A percentile compares a stretch with the other conserved stretches of the same genome.
phyloP scores from a whole-genome alignment of 2,329 filamentous ascomycete genomes.

The Lasiodiplodia theobromae region DNA sequence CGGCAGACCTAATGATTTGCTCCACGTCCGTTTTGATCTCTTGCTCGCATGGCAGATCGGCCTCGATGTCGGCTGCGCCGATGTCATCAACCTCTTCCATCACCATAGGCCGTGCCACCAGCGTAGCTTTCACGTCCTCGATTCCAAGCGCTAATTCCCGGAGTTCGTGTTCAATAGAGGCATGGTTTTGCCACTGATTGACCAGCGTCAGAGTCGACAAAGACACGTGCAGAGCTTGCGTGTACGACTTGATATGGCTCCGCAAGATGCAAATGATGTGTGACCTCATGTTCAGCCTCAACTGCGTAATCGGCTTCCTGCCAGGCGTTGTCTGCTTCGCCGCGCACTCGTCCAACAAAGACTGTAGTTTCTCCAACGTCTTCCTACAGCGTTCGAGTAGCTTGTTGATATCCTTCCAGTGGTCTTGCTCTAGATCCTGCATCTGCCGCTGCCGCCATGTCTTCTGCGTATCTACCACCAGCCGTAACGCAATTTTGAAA shows the following conservation, averaged over 20 bases:
- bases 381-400: slow-evolving; percentile 15
- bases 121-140: slow-evolving; percentile 19
- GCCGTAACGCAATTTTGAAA: slow-evolving; percentile 13
- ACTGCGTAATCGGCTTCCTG: slow-evolving; percentile 9
- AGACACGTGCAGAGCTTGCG: slow-evolving; percentile 26
- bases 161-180: slow-evolving; percentile 14
- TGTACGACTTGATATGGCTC: slow-evolving; percentile 27
- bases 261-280: slow-evolving; percentile 25
- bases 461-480: slow-evolving; percentile 1
- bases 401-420: slow-evolving; percentile 19
- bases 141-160: slow-evolving; percentile 9
- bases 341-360: background rate
- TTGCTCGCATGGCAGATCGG: slow-evolving; percentile 13
- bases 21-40: slow-evolving; percentile 12
- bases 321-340: slow-evolving; percentile 4
- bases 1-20: slow-evolving; percentile 20
- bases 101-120: background rate
- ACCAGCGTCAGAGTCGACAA: slow-evolving; percentile 15
- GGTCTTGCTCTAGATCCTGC: slow-evolving; percentile 14
- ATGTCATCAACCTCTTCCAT: background rate
- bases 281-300: slow-evolving; percentile 26
- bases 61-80: slow-evolving; percentile 1
- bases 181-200: slow-evolving; percentile 20
- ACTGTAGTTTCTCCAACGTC: slow-evolving; percentile 9
- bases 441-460: background rate